Base-by-base conservation (phyloP, 441 rosid species). In the Aquilaria agallochum region DNA sequence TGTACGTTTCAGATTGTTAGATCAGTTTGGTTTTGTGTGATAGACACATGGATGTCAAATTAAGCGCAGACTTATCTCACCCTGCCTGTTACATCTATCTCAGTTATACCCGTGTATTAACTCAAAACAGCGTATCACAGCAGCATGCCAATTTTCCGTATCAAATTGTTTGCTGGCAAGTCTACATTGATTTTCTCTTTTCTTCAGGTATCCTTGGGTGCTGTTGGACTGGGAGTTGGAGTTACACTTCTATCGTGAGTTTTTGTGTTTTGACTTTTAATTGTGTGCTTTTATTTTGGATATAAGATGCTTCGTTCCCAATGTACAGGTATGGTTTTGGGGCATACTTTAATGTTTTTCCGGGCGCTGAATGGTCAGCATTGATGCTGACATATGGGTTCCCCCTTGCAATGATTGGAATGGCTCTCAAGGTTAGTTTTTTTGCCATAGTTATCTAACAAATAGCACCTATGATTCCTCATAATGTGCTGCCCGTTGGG, bases 341-440 rank as follows among this genome's bases (percentile, higher is more conserved):
- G 27, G 99, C 99, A 0, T 94, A 94, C 64, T 94, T 94, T 60
- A 94, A 83, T 68, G 75, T 94, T 73, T 87, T 94, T 31, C 96
- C 97, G 1, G 97, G 99, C 67, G 84, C 99, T 33, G 99, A 94
- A 65, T 91, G 99, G 99, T 89, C 99, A 0, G 99, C 96, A 3
- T 20, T 94, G 50, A 89, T 91, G 97, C 78, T 94, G 40, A 94
- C 99, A 2, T 94, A 91, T 78, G 96, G 99, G 40, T 94, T 94
- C 62, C 97, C 99, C 34, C 96, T 91, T 70, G 94, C 99, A 46
- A 83, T 94, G 30, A 95, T 95, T 2, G 99, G 99, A 65, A 95
- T 91, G 97, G 97, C 96, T 56, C 88, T 94, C 73, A 91, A 94
- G 97, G 97, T 91, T 76, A 11, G 2, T n/a, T 61, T 62, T 61